These are phyloP conservation scores for Micractinium conductrix DNA, from an alignment of 139 green algal species.

Conservation along the genomic window DNA sequence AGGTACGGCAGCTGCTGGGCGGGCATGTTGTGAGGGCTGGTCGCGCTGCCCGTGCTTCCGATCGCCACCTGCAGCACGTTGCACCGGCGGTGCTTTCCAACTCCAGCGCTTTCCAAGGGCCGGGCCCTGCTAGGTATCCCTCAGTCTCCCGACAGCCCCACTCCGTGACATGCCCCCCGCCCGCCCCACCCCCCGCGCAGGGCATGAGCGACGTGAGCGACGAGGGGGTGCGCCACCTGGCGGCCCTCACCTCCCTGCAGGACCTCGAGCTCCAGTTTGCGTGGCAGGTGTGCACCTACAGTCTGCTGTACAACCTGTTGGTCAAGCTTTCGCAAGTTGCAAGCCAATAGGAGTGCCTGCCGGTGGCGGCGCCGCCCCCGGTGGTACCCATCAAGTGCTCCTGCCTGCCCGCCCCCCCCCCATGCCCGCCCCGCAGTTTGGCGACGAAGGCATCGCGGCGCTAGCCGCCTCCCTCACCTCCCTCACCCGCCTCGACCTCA, in stretches of 20 bases:
- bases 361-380: no score
- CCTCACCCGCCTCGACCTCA: conserved; percentile 26
- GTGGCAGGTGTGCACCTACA: conserved; percentile 27
- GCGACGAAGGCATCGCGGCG: conserved; percentile 22
- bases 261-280: conserved; percentile 59
- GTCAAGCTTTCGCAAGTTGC: no score
- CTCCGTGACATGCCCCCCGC: neutral
- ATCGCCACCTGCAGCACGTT: no score
- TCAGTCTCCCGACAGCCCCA: no score
- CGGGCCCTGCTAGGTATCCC: no score
- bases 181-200: conserved; percentile 25
- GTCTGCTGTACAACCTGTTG: no score
- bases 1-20: neutral
- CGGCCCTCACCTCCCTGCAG: conserved; percentile 30
- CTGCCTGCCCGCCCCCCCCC: neutral
- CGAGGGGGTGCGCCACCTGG: conserved; percentile 37
- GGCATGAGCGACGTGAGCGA: conserved; percentile 52
- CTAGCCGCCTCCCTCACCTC: conserved; percentile 34
- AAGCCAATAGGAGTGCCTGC: neutral
- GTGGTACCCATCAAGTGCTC: neutral
- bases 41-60: no score
- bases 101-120: neutral
- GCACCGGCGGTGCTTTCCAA: neutral
- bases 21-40: neutral
- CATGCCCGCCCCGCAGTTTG: conserved; percentile 20